Evolutionary conservation across 2,329 filamentous ascomycete species (phyloP).

Genomic region (Paecilomyces sp.): DNA sequence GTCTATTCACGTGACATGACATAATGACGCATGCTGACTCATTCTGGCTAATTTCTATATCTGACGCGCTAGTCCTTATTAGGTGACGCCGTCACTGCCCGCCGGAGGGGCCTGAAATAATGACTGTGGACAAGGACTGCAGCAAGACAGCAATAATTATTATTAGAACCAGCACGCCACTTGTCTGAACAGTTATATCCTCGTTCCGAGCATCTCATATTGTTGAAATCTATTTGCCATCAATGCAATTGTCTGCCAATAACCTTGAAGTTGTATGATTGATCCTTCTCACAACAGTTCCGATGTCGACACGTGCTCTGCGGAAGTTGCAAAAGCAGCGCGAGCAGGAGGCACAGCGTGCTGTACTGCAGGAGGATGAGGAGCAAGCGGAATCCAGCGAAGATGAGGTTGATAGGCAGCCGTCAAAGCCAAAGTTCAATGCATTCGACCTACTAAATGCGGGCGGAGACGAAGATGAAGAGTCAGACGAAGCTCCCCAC

Average conservation of each 20-base stretch:
- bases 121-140: not conserved
- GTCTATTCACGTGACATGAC: conserved; percentile 8
- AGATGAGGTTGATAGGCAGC: conserved; percentile 27
- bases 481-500: conserved; percentile 17
- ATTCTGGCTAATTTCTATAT: not conserved
- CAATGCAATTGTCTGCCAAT: not conserved
- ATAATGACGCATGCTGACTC: not conserved
- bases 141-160: not conserved
- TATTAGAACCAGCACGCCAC: not conserved
- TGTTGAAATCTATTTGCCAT: not conserved
- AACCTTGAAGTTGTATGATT: not conserved
- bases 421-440: conserved; percentile 39
- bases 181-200: not conserved
- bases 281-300: conserved; percentile 3
- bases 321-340: conserved; percentile 57
- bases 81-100: conserved; percentile 6
- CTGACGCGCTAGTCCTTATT: conserved; percentile 2
- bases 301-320: conserved; percentile 61
- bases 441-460: conserved; percentile 49
- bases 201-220: not conserved
- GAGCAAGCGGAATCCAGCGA: conserved; percentile 34
- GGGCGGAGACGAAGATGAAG: conserved; percentile 32
- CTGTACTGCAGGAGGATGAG: conserved; percentile 28
- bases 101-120: not conserved
- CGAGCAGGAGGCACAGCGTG: conserved; percentile 48